Conservation (phyloP, 257 asterid species). For the Fraxinus excelsior region DNA sequence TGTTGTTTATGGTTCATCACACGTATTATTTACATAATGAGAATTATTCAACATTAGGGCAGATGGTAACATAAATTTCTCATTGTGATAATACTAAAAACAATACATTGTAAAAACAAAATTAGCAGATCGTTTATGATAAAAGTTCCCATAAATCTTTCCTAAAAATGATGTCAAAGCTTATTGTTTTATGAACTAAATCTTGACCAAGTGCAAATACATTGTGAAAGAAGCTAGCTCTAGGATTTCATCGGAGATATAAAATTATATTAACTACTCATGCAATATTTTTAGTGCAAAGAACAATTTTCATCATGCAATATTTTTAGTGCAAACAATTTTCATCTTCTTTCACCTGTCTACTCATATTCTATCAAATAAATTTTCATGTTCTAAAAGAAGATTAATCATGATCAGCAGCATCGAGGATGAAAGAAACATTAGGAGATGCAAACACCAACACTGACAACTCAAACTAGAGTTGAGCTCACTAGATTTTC, state of each 20-base stretch:
- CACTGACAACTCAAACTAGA: conserved; percentile 4
- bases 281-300: not conserved
- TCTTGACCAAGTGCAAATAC: not conserved
- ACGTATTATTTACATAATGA: not conserved
- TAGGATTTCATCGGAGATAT: not conserved
- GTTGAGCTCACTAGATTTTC: not conserved
- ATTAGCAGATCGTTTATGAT: not conserved
- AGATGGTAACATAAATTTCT: conserved; percentile 7
- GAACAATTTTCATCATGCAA: not conserved
- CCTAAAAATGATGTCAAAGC: not conserved
- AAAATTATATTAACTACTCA: not conserved
- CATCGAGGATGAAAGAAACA: no score
- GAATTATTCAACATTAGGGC: not conserved
- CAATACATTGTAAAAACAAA: not conserved
- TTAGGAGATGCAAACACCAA: not conserved
- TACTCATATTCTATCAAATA: no score
- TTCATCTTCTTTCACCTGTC: no score
- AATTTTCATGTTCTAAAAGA: no score
- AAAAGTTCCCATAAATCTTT: not conserved
- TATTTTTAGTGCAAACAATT: not conserved
- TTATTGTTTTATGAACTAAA: not conserved
- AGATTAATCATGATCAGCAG: no score
- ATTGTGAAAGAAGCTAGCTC: not conserved
- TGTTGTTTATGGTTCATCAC: conserved; percentile 5
- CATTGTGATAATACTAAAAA: not conserved